Percentiles rank a stretch among this genome's conserved stretches.
Evolutionary conservation across 768 basidiomycete species (phyloP).

Genomic region (Pisolithus albus): DNA sequence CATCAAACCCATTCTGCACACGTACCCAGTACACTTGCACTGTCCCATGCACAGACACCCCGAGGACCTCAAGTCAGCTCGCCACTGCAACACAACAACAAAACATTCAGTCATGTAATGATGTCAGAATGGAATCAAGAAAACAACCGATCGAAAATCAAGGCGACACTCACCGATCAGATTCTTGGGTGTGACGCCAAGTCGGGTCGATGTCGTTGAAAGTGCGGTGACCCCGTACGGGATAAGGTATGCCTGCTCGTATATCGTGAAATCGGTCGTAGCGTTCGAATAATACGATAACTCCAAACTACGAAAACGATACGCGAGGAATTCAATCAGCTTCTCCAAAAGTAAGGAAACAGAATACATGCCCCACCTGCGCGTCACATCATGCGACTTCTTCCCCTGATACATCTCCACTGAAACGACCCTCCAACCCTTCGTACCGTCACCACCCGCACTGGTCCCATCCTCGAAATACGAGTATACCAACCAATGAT

Average conservation of each 20-base stretch:
- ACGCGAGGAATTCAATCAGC: background rate
- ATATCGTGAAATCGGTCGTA: conserved; percentile 45
- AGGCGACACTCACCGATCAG: conserved; percentile 59
- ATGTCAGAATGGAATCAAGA: background rate
- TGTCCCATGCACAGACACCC: conserved; percentile 12
- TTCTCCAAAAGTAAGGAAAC: background rate
- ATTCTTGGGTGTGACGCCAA: conserved; percentile 82
- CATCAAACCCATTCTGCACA: conserved; percentile 11
- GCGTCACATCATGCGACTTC: conserved; percentile 57
- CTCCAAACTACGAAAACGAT: conserved; percentile 37
- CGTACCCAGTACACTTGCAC: conserved; percentile 3
- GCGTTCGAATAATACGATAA: conserved; percentile 49
- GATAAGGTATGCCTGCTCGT: conserved; percentile 66
- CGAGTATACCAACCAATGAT: conserved; percentile 92
- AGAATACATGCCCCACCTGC: conserved; percentile 45
- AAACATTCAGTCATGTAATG: background rate
- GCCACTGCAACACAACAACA: conserved; percentile 48
- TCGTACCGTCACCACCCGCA: conserved; percentile 37
- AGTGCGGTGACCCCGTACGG: conserved; percentile 65
- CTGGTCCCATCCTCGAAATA: conserved; percentile 58
- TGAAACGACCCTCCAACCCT: conserved; percentile 67
- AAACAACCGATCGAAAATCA: no score
- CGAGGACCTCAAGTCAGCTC: conserved; percentile 34
- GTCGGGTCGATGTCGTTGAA: conserved; percentile 74
- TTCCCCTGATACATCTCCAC: conserved; percentile 87